Base-by-base conservation (phyloP, 257 asterid genomes). In the Anisodus acutangulus region DNA sequence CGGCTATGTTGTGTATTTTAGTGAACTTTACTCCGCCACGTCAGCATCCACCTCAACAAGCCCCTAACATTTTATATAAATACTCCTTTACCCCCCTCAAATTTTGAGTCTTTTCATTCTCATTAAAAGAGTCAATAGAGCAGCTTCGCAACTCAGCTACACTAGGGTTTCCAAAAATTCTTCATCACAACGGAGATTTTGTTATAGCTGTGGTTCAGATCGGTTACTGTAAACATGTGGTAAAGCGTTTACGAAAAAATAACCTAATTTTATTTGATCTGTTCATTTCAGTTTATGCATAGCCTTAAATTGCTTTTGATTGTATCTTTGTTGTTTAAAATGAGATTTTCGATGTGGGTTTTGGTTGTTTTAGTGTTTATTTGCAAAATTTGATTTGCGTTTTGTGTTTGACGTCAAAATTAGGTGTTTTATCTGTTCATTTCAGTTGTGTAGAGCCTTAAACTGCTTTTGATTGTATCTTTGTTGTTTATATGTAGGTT, bases 111-210 rank as follows among this genome's bases (percentile, higher is more conserved):
- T 78, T 76, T 26, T 51, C 63, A 26, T 78, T 78, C 49, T 78
- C 82, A 53, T 31, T 49, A 1, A 41, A 78, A 26, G 64, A 53
- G 82, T 78, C 64, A 53, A 53, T 16, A 15, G 45, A 53, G 64
- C 82, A 53, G 82, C 82, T 53, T 78, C 49, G 19, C 80, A 53
- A 51, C 82, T 26, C 64, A 53, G 82, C 82, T 78, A 11, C 81
- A 74, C 19, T 53, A 53, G 64, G 82, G 82, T 78, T 78, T 53
- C 80, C 3, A 15, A 10, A 19, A 49, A 22, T 47, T 71, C 62
- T 5, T 22, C 19, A 16, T 49, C 68, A 47, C 41, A 45, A 15
- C 45, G 57, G 55, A 9, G 17, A 8, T 71, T 71, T 45, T 11
- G 15, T 35, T 37, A 39, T 69, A 74, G 39, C 45, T 31, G 81